A percentile compares a stretch with the other conserved stretches of the same genome.
phyloP scores from a whole-genome alignment of 2,329 filamentous ascomycete species.

The Alternaria triticimaculans region DNA sequence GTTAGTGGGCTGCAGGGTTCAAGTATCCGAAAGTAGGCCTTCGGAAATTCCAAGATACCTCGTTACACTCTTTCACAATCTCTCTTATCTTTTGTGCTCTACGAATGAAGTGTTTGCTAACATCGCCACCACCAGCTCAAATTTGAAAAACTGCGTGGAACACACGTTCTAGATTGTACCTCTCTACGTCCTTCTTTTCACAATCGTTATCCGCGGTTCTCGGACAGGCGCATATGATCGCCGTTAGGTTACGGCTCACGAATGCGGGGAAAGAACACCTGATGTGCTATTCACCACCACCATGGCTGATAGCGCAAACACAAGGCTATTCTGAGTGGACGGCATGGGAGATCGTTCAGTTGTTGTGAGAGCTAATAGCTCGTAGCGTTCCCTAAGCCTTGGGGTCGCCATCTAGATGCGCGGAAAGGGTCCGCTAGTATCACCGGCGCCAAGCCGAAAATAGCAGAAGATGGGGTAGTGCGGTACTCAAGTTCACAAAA shows the following conservation, averaged over 20 bases:
- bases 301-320: not conserved
- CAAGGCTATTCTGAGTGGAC: conserved; percentile 1
- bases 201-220: not conserved
- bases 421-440: not conserved
- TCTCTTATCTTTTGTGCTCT: not conserved
- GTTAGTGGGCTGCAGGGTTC: not conserved
- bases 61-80: not conserved
- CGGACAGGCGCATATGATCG: conserved; percentile 3
- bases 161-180: not conserved
- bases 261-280: conserved; percentile 9
- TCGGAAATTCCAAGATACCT: not conserved
- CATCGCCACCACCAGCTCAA: not conserved
- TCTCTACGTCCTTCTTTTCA: not conserved
- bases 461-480: not conserved
- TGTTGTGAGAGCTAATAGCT: not conserved
- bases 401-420: conserved; percentile 4
- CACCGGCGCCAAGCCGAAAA: conserved; percentile 2
- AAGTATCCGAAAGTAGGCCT: not conserved
- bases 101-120: not conserved
- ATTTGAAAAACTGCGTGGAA: not conserved
- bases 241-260: not conserved
- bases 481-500: not conserved
- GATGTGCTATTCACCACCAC: not conserved
- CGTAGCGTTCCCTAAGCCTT: not conserved
- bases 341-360: not conserved